Conservation (phyloP, 257 asterid genomes). For the Leonotis leonurus region DNA sequence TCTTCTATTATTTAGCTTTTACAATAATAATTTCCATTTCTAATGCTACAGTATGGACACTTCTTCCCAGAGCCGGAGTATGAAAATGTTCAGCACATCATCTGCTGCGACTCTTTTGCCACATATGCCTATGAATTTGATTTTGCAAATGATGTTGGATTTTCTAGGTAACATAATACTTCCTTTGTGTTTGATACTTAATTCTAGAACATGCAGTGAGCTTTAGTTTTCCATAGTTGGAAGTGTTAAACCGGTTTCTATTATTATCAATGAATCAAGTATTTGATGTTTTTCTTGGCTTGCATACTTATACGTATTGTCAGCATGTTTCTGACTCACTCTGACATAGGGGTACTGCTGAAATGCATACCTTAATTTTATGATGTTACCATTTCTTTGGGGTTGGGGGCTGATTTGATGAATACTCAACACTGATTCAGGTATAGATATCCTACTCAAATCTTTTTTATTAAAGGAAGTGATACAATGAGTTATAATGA, state of each 20-base stretch:
- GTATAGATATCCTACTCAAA: neutral
- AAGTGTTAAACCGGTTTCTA: neutral
- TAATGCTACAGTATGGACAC: slow-evolving; percentile 86
- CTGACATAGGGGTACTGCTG: neutral
- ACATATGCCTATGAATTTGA: slow-evolving; percentile 97
- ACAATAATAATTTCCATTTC: slow-evolving; percentile 21
- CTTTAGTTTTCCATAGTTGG: neutral
- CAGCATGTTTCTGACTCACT: neutral
- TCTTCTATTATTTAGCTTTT: slow-evolving; percentile 7
- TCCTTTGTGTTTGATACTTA: slow-evolving; percentile 8
- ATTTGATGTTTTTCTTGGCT: neutral
- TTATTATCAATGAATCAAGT: neutral
- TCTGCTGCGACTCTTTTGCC: slow-evolving; percentile 93
- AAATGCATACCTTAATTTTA: neutral
- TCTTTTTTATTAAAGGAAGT: slow-evolving; percentile 2
- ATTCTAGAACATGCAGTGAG: slow-evolving; percentile 7
- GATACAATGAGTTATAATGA: slow-evolving; percentile 2
- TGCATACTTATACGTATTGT: neutral
- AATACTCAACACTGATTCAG: neutral
- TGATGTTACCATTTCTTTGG: neutral
- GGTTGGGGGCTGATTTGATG: too few relatives aligned
- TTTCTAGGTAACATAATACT: slow-evolving; percentile 57
- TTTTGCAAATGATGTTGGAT: slow-evolving; percentile 62
- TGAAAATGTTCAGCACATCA: slow-evolving; percentile 92
- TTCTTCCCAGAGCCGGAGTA: slow-evolving; percentile 98